Conservation (phyloP, 345 rosid genomes). For the Bruguiera sexangula region DNA sequence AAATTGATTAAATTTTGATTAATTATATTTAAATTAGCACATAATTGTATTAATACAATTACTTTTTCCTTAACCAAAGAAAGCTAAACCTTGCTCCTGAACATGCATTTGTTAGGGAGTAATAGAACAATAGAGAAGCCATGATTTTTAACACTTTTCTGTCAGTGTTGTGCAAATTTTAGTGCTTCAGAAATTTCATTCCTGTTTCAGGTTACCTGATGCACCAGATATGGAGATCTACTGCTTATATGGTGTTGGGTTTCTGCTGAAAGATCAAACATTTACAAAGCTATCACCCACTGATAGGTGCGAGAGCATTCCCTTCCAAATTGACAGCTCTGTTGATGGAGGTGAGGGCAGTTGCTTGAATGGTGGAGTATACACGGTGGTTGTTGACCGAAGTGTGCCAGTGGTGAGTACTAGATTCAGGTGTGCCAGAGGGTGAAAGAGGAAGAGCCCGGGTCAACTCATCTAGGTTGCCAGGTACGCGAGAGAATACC, state of each 20-base stretch:
- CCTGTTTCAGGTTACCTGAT: conserved; percentile 51
- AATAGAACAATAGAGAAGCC: too few species aligned
- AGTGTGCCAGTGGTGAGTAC: conserved; percentile 62
- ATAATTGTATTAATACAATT: too few species aligned
- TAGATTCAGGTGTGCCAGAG: conserved; percentile 72
- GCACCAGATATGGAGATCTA: conserved; percentile 74
- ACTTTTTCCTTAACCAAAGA: too few species aligned
- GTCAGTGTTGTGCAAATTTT: background rate
- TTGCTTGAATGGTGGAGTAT: conserved; percentile 52
- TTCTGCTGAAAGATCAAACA: conserved; percentile 65
- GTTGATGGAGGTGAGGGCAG: conserved; percentile 37
- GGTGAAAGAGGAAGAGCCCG: conserved; percentile 72
- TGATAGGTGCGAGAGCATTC: conserved; percentile 55
- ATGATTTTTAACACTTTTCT: too few species aligned
- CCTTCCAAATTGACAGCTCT: conserved; percentile 55
- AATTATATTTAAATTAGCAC: too few species aligned
- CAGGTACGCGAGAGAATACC: conserved; percentile 49
- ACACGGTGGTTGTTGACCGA: conserved; percentile 54
- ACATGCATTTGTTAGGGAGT: too few species aligned
- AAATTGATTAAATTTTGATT: too few species aligned
- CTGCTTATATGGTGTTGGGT: conserved; percentile 66
- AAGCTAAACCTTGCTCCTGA: too few species aligned
- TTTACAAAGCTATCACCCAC: conserved; percentile 52
- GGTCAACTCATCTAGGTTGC: conserved; percentile 62
- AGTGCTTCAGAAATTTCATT: background rate